Evolutionary conservation across 208 protist genomes (phyloP).

Genomic region (Angomonas ambiguus): DNA sequence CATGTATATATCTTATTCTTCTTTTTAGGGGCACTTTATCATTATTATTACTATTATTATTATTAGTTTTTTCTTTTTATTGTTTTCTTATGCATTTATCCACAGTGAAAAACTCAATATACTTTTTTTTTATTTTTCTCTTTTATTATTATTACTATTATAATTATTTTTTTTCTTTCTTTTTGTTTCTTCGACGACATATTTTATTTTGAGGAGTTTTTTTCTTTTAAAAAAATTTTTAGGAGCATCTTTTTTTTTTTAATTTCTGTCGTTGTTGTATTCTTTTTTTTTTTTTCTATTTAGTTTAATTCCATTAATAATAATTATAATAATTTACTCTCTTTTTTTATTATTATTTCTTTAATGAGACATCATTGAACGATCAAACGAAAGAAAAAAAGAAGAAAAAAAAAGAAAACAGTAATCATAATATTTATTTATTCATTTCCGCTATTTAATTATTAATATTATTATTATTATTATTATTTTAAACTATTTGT

Average conservation of each 20-base stretch:
- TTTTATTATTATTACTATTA: not conserved
- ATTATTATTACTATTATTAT: not conserved
- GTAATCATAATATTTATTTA: not conserved
- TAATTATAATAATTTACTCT: not conserved
- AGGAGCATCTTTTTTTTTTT: constrained; percentile 1
- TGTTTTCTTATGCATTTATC: not conserved
- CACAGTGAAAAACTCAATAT: not conserved
- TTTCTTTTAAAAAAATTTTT: too few species aligned
- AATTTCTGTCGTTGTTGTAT: not conserved
- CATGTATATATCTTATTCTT: too few species aligned
- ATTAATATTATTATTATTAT: not conserved
- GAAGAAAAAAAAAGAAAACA: constrained; percentile 1
- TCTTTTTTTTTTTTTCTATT: constrained; percentile 10
- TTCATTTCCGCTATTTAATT: not conserved
- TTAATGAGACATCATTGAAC: not conserved
- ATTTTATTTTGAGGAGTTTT: not conserved
- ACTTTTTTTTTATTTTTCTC: constrained; percentile 13
- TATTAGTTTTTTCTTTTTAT: constrained; percentile 9
- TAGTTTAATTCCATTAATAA: not conserved
- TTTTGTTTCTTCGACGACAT: not conserved
- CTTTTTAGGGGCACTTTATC: too few species aligned
- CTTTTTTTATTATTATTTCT: constrained; percentile 10
- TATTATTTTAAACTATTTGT: too few species aligned
- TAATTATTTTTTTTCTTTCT: constrained; percentile 7
- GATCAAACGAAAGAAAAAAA: not conserved